These are phyloP conservation scores for Hanseniaspora singularis DNA, from an alignment of 805 yeast genomes.

Conservation along the genomic window DNA sequence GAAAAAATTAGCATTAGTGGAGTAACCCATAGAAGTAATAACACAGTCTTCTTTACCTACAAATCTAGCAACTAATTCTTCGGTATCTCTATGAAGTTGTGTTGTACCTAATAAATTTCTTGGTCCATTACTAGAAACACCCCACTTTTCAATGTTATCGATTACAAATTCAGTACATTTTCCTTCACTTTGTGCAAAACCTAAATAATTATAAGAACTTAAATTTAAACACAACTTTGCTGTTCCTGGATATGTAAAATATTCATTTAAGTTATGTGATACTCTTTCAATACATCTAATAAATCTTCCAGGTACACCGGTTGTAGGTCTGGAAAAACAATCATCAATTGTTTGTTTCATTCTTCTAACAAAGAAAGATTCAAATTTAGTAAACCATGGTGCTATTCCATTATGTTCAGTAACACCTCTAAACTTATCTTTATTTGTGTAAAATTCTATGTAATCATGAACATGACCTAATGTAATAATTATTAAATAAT, in stretches of 20 bases:
- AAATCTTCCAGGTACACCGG: conserved; percentile 93
- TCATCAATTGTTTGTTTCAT: conserved; percentile 84
- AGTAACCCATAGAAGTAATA: conserved; percentile 87
- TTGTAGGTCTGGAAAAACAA: conserved; percentile 91
- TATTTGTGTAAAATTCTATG: conserved; percentile 63
- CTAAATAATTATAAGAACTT: conserved; percentile 85
- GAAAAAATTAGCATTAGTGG: conserved; percentile 84
- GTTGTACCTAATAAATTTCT: conserved; percentile 64
- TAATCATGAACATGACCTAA: conserved; percentile 87
- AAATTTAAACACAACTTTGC: conserved; percentile 70
- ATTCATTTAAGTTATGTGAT: conserved; percentile 50
- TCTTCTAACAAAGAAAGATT: conserved; percentile 84
- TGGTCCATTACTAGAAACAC: conserved; percentile 70
- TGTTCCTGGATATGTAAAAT: conserved; percentile 64
- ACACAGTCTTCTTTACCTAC: conserved; percentile 84
- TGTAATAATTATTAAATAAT: conserved; percentile 71
- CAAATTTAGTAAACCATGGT: conserved; percentile 90
- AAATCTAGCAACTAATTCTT: conserved; percentile 65
- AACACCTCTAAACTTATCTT: conserved; percentile 51
- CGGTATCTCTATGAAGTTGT: conserved; percentile 63
- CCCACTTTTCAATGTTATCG: conserved; percentile 50
- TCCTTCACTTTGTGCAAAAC: conserved; percentile 93
- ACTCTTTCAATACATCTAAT: conserved; percentile 70
- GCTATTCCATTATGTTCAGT: conserved; percentile 81
- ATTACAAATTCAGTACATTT: conserved; percentile 73